A percentile compares a stretch with the other conserved stretches of the same genome.
phyloP scores from a whole-genome alignment of 495 filamentous ascomycete species.

The Lasiosphaeria ovina region DNA sequence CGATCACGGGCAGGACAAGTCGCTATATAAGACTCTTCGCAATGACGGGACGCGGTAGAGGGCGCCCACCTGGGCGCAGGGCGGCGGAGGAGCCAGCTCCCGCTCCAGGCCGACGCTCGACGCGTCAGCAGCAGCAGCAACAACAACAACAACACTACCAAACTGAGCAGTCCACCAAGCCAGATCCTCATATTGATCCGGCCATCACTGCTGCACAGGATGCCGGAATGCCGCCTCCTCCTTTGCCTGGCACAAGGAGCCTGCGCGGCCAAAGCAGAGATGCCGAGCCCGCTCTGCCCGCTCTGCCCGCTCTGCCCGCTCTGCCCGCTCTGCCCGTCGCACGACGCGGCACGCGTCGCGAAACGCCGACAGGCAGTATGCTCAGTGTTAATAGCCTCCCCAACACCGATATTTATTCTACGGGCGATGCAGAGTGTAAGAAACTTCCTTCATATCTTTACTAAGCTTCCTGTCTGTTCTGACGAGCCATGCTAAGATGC shows the following conservation, averaged over 20 bases:
- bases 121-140: conserved; percentile 22
- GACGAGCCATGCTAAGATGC: too few species aligned
- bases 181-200: conserved; percentile 23
- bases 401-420: neutral
- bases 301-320: neutral
- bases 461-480: too few species aligned
- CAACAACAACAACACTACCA: conserved; percentile 13
- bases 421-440: too few species aligned
- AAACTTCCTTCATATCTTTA: too few species aligned
- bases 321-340: conserved; percentile 1
- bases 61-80: conserved; percentile 19
- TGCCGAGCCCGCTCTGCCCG: neutral
- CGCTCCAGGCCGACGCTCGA: conserved; percentile 24
- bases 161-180: conserved; percentile 2
- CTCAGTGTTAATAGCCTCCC: conserved; percentile 20
- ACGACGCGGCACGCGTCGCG: conserved; percentile 22
- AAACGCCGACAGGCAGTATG: conserved; percentile 18
- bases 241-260: conserved; percentile 19
- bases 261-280: conserved; percentile 13
- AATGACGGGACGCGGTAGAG: conserved; percentile 28
- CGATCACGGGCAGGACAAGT: neutral
- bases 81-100: conserved; percentile 5
- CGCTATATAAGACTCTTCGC: neutral
- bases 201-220: conserved; percentile 22
- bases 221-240: conserved; percentile 26